Evolutionary conservation across 169 alveolate species (phyloP).

Genomic region (Amoebophrya sp.): DNA sequence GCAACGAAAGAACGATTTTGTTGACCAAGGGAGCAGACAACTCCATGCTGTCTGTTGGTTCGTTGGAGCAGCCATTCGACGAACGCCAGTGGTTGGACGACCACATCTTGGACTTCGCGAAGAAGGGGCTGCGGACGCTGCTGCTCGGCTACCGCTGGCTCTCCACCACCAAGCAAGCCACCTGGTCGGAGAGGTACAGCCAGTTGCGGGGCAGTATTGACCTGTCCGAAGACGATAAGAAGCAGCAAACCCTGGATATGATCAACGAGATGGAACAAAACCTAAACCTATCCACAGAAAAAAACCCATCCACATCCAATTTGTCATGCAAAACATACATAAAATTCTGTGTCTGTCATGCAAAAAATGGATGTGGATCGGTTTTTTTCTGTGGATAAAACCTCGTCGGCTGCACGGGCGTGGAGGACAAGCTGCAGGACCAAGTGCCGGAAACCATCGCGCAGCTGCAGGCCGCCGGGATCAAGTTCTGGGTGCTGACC

Average conservation of each 20-base stretch:
- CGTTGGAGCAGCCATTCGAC: slow-evolving; percentile 34
- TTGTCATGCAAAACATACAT: too few species aligned
- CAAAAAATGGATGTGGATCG: too few species aligned
- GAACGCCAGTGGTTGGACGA: neutral
- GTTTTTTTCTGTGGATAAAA: too few species aligned
- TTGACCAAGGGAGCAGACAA: slow-evolving; percentile 74
- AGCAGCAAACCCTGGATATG: too few species aligned
- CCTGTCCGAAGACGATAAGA: too few species aligned
- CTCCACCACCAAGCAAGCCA: neutral
- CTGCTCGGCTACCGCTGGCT: neutral
- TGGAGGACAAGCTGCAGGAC: slow-evolving; percentile 88
- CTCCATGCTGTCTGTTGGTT: slow-evolving; percentile 62
- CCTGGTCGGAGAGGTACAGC: too few species aligned
- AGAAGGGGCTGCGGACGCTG: neutral
- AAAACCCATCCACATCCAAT: too few species aligned
- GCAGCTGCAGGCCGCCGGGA: slow-evolving; percentile 82
- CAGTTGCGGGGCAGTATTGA: too few species aligned
- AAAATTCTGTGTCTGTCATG: too few species aligned
- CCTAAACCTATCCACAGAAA: too few species aligned
- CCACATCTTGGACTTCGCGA: neutral
- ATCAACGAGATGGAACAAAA: too few species aligned
- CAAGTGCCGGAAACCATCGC: slow-evolving; percentile 86
- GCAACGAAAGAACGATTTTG: slow-evolving; percentile 58
- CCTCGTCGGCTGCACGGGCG: slow-evolving; percentile 85
- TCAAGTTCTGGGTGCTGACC: slow-evolving; percentile 89